Conservation (phyloP, 306 rosid genomes). For the Hippophae gyantsensis region DNA sequence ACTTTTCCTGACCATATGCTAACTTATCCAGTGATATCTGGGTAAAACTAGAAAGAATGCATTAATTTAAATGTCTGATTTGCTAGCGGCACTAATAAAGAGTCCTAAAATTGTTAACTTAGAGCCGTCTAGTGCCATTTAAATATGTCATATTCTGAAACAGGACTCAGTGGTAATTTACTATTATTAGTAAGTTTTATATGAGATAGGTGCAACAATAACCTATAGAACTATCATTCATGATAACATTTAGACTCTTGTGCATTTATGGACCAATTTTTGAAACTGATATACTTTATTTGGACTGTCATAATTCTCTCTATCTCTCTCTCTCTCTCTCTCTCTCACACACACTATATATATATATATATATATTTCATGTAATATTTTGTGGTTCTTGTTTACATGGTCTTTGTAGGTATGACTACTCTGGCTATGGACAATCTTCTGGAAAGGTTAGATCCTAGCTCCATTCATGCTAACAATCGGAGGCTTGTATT, state of each 20-base stretch:
- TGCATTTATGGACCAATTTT: no score
- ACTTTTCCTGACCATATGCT: background rate
- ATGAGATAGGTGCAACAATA: no score
- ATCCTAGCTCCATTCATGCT: slow-evolving; percentile 1
- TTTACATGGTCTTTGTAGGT: slow-evolving; percentile 37
- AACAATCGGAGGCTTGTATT: background rate
- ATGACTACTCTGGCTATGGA: slow-evolving; percentile 97
- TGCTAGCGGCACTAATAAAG: background rate
- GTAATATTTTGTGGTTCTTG: slow-evolving; percentile 8
- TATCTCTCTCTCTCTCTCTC: no score
- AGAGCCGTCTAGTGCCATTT: background rate
- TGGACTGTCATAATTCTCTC: background rate
- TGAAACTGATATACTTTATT: background rate
- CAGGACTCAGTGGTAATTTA: no score
- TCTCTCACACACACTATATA: background rate
- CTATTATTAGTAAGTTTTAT: no score
- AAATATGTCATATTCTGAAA: background rate
- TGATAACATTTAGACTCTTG: no score
- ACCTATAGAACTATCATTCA: no score
- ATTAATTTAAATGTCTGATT: background rate
- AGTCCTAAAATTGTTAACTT: background rate
- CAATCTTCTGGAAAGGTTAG: slow-evolving; percentile 94
- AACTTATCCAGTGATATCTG: background rate
- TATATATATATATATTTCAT: background rate
- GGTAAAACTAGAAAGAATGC: background rate